Conservation (phyloP, 495 filamentous ascomycete species). For the Neurospora sp. region DNA sequence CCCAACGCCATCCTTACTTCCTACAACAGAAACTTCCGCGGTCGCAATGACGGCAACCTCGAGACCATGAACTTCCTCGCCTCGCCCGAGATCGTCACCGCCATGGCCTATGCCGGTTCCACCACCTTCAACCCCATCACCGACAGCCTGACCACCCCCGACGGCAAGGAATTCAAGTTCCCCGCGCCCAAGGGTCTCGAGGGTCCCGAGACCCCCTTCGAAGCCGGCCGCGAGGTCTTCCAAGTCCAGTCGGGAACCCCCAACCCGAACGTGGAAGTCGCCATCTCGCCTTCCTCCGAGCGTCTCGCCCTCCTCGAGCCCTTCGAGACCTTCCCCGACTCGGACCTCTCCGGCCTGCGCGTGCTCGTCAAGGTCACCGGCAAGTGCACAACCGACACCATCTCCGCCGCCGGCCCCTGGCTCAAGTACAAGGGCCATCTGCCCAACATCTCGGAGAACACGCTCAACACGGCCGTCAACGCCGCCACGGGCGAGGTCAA, state of each 20-base stretch:
- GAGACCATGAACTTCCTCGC: slow-evolving; percentile 98
- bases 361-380: slow-evolving; percentile 93
- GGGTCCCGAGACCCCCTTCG: slow-evolving; percentile 71
- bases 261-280: slow-evolving; percentile 52
- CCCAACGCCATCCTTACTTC: slow-evolving; percentile 93
- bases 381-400: slow-evolving; percentile 97
- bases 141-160: slow-evolving; percentile 72
- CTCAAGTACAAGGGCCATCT: slow-evolving; percentile 98
- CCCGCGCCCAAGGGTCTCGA: slow-evolving; percentile 66
- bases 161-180: slow-evolving; percentile 77
- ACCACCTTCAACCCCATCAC: slow-evolving; percentile 97
- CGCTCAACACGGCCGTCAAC: slow-evolving; percentile 87
- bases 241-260: slow-evolving; percentile 61
- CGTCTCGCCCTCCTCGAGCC: slow-evolving; percentile 87
- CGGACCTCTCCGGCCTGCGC: slow-evolving; percentile 60
- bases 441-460: slow-evolving; percentile 94
- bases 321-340: slow-evolving; percentile 71
- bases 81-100: slow-evolving; percentile 90
- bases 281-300: slow-evolving; percentile 73
- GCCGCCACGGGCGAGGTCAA: slow-evolving; percentile 88
- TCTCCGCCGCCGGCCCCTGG: slow-evolving; percentile 95
- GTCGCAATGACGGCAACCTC: slow-evolving; percentile 92
- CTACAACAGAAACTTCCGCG: slow-evolving; percentile 97
- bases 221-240: slow-evolving; percentile 64
- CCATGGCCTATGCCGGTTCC: slow-evolving; percentile 82